Evolutionary conservation across 2,329 filamentous ascomycete genomes (phyloP).

Genomic region (Sporothrix luriei): DNA sequence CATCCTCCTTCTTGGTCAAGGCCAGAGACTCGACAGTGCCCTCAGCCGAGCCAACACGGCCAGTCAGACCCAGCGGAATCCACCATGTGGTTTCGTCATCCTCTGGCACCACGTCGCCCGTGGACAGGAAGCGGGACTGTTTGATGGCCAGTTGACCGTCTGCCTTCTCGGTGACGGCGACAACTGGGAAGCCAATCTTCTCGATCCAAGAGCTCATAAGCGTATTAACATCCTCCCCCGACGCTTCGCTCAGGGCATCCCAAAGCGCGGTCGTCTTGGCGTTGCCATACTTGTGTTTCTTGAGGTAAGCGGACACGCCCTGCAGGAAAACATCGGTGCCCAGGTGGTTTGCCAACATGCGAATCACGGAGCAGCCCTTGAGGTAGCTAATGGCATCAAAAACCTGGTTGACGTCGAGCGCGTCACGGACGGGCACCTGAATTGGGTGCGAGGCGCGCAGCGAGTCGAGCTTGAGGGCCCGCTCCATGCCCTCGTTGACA

Average conservation of each 20-base stretch:
- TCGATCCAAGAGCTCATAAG: constrained; percentile 96
- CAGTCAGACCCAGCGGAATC: constrained; percentile 85
- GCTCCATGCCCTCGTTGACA: constrained; percentile 91
- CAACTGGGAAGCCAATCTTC: constrained; percentile 90
- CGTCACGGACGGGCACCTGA: constrained; percentile 90
- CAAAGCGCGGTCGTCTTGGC: constrained; percentile 91
- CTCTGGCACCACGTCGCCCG: constrained; percentile 85
- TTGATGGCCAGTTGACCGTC: constrained; percentile 77
- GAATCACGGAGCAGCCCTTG: constrained; percentile 93
- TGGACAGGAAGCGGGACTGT: constrained; percentile 87
- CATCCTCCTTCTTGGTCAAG: constrained; percentile 75
- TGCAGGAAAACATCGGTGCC: constrained; percentile 85
- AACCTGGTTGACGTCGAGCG: constrained; percentile 94
- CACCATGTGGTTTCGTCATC: constrained; percentile 95
- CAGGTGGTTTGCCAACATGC: constrained; percentile 91
- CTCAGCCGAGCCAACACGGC: constrained; percentile 66
- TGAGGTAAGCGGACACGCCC: constrained; percentile 87
- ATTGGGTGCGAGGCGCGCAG: constrained; percentile 93
- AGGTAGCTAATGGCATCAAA: constrained; percentile 97
- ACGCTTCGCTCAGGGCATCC: constrained; percentile 83
- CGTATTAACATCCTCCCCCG: constrained; percentile 78
- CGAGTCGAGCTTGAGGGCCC: constrained; percentile 85
- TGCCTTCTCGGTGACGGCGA: constrained; percentile 77
- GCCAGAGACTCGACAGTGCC: constrained; percentile 60
- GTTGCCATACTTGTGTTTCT: constrained; percentile 83